A percentile compares a stretch with the other conserved stretches of the same genome.
phyloP scores from a whole-genome alignment of 2,329 filamentous ascomycete species.

The Cryphonectria carpinicola region DNA sequence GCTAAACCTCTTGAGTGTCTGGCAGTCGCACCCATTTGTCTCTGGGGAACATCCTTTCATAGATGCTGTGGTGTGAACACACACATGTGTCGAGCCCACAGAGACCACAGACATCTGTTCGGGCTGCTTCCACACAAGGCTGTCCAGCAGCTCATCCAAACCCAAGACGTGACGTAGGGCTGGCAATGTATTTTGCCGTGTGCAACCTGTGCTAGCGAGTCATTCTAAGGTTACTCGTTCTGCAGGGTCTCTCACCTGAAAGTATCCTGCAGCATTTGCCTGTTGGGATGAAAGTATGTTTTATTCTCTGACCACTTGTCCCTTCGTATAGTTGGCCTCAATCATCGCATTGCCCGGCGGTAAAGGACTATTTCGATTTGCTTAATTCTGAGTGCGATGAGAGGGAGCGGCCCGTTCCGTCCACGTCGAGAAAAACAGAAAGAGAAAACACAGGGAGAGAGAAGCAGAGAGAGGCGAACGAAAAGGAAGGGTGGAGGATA shows the following conservation, averaged over 20 bases:
- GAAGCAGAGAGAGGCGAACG: neutral
- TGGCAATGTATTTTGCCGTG: neutral
- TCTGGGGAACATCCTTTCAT: neutral
- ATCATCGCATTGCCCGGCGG: neutral
- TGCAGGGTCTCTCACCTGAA: neutral
- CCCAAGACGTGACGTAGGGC: neutral
- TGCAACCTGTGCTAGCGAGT: neutral
- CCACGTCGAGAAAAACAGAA: neutral
- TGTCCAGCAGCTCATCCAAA: neutral
- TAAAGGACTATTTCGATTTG: neutral
- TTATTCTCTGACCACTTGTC: neutral
- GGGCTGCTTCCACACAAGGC: neutral
- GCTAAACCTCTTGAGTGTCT: neutral
- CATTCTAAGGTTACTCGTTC: neutral
- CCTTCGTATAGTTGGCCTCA: neutral
- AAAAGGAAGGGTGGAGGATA: neutral
- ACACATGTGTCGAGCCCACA: neutral
- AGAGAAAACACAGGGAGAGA: neutral
- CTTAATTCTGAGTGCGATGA: neutral
- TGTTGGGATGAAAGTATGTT: neutral
- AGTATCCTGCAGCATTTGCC: neutral
- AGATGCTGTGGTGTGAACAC: neutral
- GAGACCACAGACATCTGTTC: neutral
- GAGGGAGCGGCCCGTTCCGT: constrained; percentile 1
- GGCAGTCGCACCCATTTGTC: neutral